A percentile compares a stretch with the other conserved stretches of the same genome.
Conservation (phyloP, 2,329 filamentous ascomycete species). For the Arthrobotrys sphaeroides region DNA sequence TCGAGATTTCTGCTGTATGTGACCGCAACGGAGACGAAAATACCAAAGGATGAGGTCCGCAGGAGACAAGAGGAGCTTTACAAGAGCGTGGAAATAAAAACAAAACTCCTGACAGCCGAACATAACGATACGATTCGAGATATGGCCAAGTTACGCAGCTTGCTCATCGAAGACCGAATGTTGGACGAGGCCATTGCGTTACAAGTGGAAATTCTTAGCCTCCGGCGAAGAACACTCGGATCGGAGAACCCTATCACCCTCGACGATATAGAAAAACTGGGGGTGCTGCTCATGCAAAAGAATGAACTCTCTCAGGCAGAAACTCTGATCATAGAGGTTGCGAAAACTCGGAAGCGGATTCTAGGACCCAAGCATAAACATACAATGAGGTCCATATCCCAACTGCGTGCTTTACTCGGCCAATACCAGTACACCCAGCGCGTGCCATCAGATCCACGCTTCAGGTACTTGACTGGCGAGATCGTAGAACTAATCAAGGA, state of each 20-base stretch:
- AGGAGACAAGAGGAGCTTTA: background rate
- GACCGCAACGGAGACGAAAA: too few species aligned
- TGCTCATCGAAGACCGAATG: background rate
- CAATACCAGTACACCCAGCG: too few species aligned
- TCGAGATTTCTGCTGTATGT: too few species aligned
- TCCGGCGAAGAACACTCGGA: background rate
- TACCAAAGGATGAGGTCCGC: background rate
- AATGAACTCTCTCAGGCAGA: background rate
- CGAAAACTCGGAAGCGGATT: too few species aligned
- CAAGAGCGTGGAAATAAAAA: background rate
- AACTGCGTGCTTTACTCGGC: too few species aligned
- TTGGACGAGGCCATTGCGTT: background rate
- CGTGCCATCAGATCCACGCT: too few species aligned
- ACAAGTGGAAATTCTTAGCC: background rate
- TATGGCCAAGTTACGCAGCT: background rate
- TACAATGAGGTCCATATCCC: too few species aligned
- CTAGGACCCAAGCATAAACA: too few species aligned
- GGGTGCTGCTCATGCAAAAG: background rate
- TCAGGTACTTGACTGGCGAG: too few species aligned
- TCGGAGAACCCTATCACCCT: background rate
- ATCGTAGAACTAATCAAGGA: too few species aligned
- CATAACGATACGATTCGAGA: conserved; percentile 21
- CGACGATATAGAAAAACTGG: conserved; percentile 1
- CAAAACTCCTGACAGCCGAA: background rate
- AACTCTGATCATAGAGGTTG: background rate